These are phyloP conservation scores for Lepidium aucheri DNA, from an alignment of 345 rosid genomes.

Conservation along the genomic window DNA sequence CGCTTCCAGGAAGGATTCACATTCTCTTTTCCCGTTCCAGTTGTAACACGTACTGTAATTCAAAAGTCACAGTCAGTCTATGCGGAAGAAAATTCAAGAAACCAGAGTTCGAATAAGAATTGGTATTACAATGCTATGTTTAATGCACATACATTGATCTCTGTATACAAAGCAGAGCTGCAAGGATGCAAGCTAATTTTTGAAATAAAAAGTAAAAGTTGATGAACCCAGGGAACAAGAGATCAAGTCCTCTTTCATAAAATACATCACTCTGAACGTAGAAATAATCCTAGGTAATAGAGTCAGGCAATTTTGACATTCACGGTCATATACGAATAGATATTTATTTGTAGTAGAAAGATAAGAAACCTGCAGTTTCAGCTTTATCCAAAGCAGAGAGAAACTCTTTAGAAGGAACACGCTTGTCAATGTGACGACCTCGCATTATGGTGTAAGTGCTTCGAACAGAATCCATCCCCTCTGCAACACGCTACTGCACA, in stretches of 20 bases:
- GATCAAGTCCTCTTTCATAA: neutral
- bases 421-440: constrained; percentile 70
- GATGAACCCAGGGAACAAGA: neutral
- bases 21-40: constrained; percentile 49
- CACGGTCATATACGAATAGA: neutral
- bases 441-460: constrained; percentile 44
- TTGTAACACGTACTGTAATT: constrained; percentile 36
- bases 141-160: neutral
- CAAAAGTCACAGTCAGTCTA: constrained; percentile 22
- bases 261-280: neutral
- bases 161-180: neutral
- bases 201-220: neutral
- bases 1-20: constrained; percentile 80
- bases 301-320: neutral
- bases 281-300: neutral
- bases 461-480: constrained; percentile 28
- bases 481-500: constrained; percentile 7
- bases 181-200: neutral
- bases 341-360: neutral
- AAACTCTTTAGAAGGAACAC: constrained; percentile 42
- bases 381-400: constrained; percentile 41
- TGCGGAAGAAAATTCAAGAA: neutral
- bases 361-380: constrained; percentile 38
- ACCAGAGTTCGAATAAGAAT: neutral
- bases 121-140: neutral